A percentile compares a stretch with the other conserved stretches of the same genome.
Conservation (phyloP, 73 alveolate species). For the Paramecium tetraurelia region DNA sequence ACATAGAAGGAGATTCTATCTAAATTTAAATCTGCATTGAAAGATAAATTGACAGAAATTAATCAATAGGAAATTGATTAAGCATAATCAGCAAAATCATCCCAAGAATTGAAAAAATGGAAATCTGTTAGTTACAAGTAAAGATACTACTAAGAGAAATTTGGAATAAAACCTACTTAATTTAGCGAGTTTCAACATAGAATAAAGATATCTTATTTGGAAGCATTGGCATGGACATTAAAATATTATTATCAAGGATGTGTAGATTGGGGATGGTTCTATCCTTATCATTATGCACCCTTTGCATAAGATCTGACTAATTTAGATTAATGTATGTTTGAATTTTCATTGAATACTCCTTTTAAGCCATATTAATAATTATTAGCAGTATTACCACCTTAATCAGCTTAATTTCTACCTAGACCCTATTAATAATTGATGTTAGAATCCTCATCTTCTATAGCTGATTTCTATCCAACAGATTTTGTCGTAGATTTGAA, state of each 20-base stretch:
- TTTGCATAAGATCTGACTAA: constrained; percentile 91
- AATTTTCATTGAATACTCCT: constrained; percentile 79
- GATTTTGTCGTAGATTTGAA: constrained; percentile 94
- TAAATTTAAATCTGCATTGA: constrained; percentile 7
- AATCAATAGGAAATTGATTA: constrained; percentile 28
- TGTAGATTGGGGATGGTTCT: constrained; percentile 97
- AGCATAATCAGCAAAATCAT: constrained; percentile 51
- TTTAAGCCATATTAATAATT: constrained; percentile 88
- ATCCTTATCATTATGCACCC: constrained; percentile 99
- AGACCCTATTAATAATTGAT: constrained; percentile 77
- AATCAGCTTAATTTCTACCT: constrained; percentile 84
- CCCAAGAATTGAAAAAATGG: background rate
- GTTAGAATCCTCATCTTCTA: constrained; percentile 75
- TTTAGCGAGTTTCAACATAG: constrained; percentile 72
- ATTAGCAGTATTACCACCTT: constrained; percentile 89
- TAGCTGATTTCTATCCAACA: constrained; percentile 98
- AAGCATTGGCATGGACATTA: constrained; percentile 98
- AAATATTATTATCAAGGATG: constrained; percentile 95
- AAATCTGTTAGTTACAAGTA: background rate
- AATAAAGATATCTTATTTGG: constrained; percentile 89
- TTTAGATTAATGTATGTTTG: constrained; percentile 65
- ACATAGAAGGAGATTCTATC: background rate
- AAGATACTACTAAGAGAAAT: constrained; percentile 89
- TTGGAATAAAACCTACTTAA: constrained; percentile 78
- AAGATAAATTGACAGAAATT: constrained; percentile 29